These are phyloP conservation scores for Gyromitra esculenta DNA, from an alignment of 2,329 filamentous ascomycete species.

Conservation along the genomic window DNA sequence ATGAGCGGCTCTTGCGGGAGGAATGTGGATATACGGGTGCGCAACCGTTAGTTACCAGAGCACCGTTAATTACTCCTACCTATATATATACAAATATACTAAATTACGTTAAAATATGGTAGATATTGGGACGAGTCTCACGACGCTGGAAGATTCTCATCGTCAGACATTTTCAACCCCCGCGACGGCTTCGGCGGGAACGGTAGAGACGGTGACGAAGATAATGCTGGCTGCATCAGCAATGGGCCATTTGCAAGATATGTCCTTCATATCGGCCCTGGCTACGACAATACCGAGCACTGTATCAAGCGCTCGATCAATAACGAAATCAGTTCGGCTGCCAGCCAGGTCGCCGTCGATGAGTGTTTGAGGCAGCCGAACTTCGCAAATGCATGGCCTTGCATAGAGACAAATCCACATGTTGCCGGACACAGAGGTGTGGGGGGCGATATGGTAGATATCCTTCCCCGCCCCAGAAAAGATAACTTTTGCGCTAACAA, in stretches of 20 bases:
- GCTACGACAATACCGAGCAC: conserved; percentile 46
- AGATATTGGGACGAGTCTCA: conserved; percentile 52
- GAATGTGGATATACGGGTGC: conserved; percentile 59
- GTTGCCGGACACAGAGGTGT: conserved; percentile 57
- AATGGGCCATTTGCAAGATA: conserved; percentile 48
- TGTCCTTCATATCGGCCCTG: conserved; percentile 48
- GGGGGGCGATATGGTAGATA: conserved; percentile 52
- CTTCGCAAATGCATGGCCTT: conserved; percentile 57
- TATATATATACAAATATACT: no score
- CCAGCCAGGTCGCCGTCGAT: conserved; percentile 20
- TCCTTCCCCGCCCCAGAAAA: not conserved
- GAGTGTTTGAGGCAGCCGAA: conserved; percentile 41
- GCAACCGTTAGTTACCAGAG: conserved; percentile 53
- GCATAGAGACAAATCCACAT: conserved; percentile 58
- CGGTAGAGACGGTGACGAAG: not conserved
- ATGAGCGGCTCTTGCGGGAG: conserved; percentile 59
- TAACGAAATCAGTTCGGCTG: conserved; percentile 27
- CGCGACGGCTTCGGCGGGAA: conserved; percentile 47
- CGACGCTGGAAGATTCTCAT: conserved; percentile 47
- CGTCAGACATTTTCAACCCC: conserved; percentile 30
- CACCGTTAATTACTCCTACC: not conserved
- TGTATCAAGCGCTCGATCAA: conserved; percentile 51
- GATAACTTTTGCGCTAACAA: not conserved
- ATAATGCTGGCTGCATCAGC: conserved; percentile 22
- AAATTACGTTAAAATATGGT: no score